Conservation (phyloP, 305 asterid species). For the Fraxinus angustifolia region DNA sequence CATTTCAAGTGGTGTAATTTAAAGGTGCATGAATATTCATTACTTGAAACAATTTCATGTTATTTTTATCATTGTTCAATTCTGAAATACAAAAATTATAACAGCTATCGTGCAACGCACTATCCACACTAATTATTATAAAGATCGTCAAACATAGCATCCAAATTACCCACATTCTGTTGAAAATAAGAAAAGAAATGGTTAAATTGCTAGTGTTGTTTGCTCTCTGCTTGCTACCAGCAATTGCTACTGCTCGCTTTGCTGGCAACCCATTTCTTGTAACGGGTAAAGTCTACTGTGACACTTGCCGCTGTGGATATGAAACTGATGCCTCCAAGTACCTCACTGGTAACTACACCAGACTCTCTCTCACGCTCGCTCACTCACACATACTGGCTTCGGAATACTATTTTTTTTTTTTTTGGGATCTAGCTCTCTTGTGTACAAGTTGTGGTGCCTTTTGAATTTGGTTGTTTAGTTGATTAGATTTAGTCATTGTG, state of each 20-base stretch:
- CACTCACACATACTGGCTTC: neutral
- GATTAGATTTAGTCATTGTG: neutral
- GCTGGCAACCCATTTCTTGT: constrained; percentile 30
- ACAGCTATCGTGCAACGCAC: too few species aligned
- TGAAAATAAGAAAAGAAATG: constrained; percentile 25
- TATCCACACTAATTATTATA: too few species aligned
- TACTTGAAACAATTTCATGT: too few species aligned
- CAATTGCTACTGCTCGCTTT: constrained; percentile 32
- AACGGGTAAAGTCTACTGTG: constrained; percentile 59
- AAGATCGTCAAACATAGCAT: too few species aligned
- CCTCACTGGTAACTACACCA: constrained; percentile 42
- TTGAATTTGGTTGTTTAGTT: neutral
- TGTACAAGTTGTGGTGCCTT: neutral
- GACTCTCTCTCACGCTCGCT: neutral
- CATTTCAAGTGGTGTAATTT: too few species aligned
- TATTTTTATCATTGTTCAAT: too few species aligned
- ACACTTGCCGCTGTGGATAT: constrained; percentile 76
- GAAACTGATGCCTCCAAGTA: constrained; percentile 51
- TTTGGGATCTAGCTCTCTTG: neutral
- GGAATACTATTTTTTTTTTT: neutral
- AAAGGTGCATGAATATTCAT: too few species aligned
- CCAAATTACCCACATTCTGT: neutral
- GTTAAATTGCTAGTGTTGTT: constrained; percentile 36
- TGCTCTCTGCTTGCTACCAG: constrained; percentile 43
- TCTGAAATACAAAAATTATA: too few species aligned